Evolutionary conservation across 2,329 filamentous ascomycete species (phyloP), one percentile per base, ranked within the genome.

Genomic region (Fusarium lyarnte): DNA sequence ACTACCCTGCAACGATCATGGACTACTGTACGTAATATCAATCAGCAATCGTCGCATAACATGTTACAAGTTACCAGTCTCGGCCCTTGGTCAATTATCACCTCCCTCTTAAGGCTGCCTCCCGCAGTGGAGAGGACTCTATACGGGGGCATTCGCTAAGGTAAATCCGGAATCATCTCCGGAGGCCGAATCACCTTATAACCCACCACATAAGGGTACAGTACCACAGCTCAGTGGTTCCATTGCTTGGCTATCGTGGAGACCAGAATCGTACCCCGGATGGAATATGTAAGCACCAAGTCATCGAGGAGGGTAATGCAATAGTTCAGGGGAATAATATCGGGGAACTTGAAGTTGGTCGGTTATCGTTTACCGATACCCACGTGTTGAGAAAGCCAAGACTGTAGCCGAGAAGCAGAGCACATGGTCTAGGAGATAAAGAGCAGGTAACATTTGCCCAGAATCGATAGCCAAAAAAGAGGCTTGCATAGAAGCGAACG

Each of bases 101-200:
- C 66, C 64, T 69, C 65, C 65, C 65, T 68, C 38, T 55, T 69
- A 68, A 46, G 66, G 66, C 64, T 69, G 57, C 42, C 42, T 69
- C 55, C 65, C 47, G 63, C 63, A 36, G 63, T 61, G 42, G 42
- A 67, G 23, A 27, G 38, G 27, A 33, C 21, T 11, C 10, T n/a
- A 43, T 23, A 19, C 14, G 21, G 29, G n/a, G 13, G 6, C n/a
- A 35, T 23, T 54, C 29, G 33, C 60, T 60, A 57, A 52, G 13
- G 43, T 42, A 27, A 36, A 69, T 55, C 49, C 49, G 66, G 64
- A 69, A 57, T 39, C 57, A 45, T 31, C 42, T 29, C 65, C 65
- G 49, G 29, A 14, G 31, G 23, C 14, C 19, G 49, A 61, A 43
- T 55, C 38, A 57, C 35, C 42, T 29, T 47, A 52, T 25, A 58